A percentile compares a stretch with the other conserved stretches of the same genome.
phyloP scores from a whole-genome alignment of 2,329 filamentous ascomycete species.

The Fusarium solani-melongenae region DNA sequence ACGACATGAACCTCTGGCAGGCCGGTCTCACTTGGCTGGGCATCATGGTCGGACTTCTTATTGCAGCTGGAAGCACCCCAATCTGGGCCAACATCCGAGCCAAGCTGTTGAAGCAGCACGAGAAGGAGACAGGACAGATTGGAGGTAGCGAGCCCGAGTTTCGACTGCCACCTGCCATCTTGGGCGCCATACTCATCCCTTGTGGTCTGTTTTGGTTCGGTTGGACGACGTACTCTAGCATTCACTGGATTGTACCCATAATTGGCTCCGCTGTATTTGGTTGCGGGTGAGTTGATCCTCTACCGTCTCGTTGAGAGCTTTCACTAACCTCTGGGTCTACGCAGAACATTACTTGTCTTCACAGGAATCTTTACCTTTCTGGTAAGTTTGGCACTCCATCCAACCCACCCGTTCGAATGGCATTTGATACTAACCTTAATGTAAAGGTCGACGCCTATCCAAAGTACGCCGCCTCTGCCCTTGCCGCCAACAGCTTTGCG shows the following conservation, averaged over 20 bases:
- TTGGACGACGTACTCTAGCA: constrained; percentile 17
- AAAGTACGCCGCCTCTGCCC: constrained; percentile 34
- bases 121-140: constrained; percentile 16
- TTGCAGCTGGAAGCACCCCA: constrained; percentile 11
- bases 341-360: constrained; percentile 19
- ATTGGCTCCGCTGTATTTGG: constrained; percentile 30
- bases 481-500: constrained; percentile 35
- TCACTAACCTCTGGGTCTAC: background rate
- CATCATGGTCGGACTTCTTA: constrained; percentile 14
- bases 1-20: constrained; percentile 78
- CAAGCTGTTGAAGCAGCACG: background rate
- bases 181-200: constrained; percentile 21
- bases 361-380: constrained; percentile 34
- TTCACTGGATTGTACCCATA: constrained; percentile 35
- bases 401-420: background rate
- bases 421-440: background rate
- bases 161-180: constrained; percentile 16
- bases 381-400: background rate
- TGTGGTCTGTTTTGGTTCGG: constrained; percentile 33
- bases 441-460: constrained; percentile 30
- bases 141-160: constrained; percentile 27
- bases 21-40: constrained; percentile 25
- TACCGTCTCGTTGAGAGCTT: background rate
- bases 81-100: constrained; percentile 26
- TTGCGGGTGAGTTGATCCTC: constrained; percentile 23